These are phyloP conservation scores for Quercus lobata DNA, from an alignment of 331 rosid genomes.

Conservation along the genomic window DNA sequence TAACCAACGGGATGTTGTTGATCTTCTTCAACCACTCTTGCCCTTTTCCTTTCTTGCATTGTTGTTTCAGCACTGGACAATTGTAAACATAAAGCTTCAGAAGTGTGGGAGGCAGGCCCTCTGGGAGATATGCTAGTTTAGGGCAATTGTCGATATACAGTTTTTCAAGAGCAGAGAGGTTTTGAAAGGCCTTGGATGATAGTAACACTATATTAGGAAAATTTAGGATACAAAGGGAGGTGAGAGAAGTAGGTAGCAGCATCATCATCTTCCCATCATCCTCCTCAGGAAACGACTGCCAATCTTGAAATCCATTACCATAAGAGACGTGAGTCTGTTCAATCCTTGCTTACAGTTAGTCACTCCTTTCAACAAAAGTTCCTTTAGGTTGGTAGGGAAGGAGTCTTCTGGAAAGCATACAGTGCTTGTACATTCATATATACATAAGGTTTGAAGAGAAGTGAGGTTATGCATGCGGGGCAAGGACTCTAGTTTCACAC, in stretches of 20 bases:
- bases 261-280: background rate
- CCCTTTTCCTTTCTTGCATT: too few species aligned
- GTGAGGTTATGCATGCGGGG: background rate
- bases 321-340: slow-evolving; percentile 1
- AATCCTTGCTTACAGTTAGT: background rate
- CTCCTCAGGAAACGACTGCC: background rate
- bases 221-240: background rate
- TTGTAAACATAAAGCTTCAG: slow-evolving; percentile 1
- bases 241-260: slow-evolving; percentile 10
- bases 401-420: background rate
- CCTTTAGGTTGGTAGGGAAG: slow-evolving; percentile 1
- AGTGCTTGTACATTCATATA: background rate
- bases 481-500: slow-evolving; percentile 5
- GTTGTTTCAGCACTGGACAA: too few species aligned
- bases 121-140: background rate
- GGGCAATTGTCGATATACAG: background rate
- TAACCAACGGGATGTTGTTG: too few species aligned
- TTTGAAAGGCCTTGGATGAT: background rate
- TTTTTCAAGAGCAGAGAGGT: slow-evolving; percentile 10
- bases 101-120: slow-evolving; percentile 23
- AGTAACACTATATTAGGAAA: background rate
- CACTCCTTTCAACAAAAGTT: slow-evolving; percentile 4
- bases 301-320: background rate
- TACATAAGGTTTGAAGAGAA: slow-evolving; percentile 1
- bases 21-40: background rate